Conservation (phyloP, 306 rosid species). For the Pachyrhizus erosus region DNA sequence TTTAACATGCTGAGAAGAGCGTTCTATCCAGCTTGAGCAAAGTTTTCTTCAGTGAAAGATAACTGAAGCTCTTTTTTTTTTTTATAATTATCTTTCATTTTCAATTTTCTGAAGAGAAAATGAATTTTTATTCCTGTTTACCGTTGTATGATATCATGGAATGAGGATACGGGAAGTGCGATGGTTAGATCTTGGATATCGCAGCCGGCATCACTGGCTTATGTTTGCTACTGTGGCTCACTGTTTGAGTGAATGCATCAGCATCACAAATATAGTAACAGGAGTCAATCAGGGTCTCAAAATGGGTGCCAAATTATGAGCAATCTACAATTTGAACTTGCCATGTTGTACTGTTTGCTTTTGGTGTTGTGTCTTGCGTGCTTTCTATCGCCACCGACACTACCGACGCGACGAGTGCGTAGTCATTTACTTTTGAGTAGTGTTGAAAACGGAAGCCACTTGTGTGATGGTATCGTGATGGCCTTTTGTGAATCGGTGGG, state of each 20-base stretch:
- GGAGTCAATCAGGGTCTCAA: conserved; percentile 25
- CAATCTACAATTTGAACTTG: conserved; percentile 3
- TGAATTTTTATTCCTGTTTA: neutral
- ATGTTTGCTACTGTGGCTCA: conserved; percentile 29
- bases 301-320: conserved; percentile 18
- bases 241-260: conserved; percentile 31
- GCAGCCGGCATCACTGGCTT: conserved; percentile 20
- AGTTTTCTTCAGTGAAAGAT: too few species aligned
- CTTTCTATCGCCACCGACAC: conserved; percentile 49
- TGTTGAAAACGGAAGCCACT: conserved; percentile 26
- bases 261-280: conserved; percentile 29
- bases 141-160: neutral
- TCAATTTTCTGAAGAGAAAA: neutral
- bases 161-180: neutral
- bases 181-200: conserved; percentile 55
- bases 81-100: neutral
- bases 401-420: conserved; percentile 13
- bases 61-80: neutral
- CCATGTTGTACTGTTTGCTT: conserved; percentile 29
- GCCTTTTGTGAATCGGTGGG: conserved; percentile 18
- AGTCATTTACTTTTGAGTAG: neutral
- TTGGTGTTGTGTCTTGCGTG: conserved; percentile 32
- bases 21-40: too few species aligned
- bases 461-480: neutral
- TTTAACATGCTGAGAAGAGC: too few species aligned